Evolutionary conservation across 2,329 filamentous ascomycete species (phyloP).

Genomic region (Ophiostoma triangulosporum): DNA sequence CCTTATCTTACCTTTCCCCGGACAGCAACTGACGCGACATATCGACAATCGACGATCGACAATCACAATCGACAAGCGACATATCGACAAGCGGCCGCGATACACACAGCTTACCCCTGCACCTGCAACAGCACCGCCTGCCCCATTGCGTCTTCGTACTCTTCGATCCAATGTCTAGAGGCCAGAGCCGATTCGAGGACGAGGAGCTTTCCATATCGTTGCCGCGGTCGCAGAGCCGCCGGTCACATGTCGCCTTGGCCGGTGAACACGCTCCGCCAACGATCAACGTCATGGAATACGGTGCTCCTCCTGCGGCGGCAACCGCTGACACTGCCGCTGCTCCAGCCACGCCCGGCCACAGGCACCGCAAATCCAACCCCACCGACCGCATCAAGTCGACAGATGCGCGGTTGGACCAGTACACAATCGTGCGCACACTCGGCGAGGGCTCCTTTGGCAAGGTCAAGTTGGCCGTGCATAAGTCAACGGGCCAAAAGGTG

Average conservation of each 20-base stretch:
- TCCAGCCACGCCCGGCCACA: constrained; percentile 5
- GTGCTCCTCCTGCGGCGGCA: constrained; percentile 10
- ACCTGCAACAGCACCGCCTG: background rate
- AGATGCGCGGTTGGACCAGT: constrained; percentile 49
- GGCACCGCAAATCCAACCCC: constrained; percentile 9
- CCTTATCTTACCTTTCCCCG: background rate
- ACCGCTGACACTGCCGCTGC: constrained; percentile 12
- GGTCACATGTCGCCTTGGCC: constrained; percentile 18
- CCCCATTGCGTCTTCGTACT: background rate
- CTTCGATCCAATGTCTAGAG: constrained; percentile 25
- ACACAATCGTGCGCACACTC: constrained; percentile 78
- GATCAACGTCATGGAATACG: constrained; percentile 24
- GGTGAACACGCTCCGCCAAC: constrained; percentile 19
- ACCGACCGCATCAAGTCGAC: constrained; percentile 19
- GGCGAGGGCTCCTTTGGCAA: constrained; percentile 98
- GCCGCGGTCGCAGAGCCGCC: constrained; percentile 49
- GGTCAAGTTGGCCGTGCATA: constrained; percentile 90
- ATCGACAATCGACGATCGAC: background rate
- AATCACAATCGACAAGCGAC: background rate
- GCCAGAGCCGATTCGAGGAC: constrained; percentile 53
- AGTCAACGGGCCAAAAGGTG: constrained; percentile 85
- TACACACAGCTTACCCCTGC: background rate
- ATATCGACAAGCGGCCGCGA: background rate
- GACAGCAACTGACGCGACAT: background rate
- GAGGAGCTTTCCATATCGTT: constrained; percentile 73